Evolutionary conservation across 1,284 basidiomycete genomes (phyloP).

Genomic region (Heterobasidion parviporum): DNA sequence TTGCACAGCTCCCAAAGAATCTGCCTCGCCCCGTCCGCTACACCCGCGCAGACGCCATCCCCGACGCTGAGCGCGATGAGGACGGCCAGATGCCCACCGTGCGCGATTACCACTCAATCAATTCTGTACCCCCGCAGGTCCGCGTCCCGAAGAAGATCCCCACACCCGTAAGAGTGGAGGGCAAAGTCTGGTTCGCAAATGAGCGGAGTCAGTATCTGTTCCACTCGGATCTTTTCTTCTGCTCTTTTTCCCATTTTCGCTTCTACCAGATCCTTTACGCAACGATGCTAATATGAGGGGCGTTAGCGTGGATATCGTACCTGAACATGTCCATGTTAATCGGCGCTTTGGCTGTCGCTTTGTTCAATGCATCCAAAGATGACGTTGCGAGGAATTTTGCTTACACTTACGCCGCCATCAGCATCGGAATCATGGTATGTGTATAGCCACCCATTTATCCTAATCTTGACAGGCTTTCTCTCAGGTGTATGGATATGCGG

Average conservation of each 20-base stretch:
- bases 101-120: constrained; percentile 67
- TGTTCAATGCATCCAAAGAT: constrained; percentile 84
- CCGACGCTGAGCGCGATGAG: constrained; percentile 43
- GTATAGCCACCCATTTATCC: not conserved
- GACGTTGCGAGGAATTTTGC: constrained; percentile 73
- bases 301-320: constrained; percentile 84
- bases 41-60: constrained; percentile 62
- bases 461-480: not conserved
- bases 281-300: constrained; percentile 4
- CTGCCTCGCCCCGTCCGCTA: constrained; percentile 43
- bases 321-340: constrained; percentile 81
- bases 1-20: constrained; percentile 56
- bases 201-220: constrained; percentile 67
- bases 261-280: not conserved
- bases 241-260: not conserved
- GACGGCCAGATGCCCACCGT: constrained; percentile 50
- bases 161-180: constrained; percentile 88
- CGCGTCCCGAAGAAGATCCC: constrained; percentile 82
- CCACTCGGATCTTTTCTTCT: not conserved
- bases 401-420: constrained; percentile 78
- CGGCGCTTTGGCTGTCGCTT: constrained; percentile 78
- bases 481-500: constrained; percentile 77
- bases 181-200: constrained; percentile 99
- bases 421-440: constrained; percentile 55
- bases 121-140: constrained; percentile 47